Conservation (phyloP, 2,329 filamentous ascomycete genomes). For the Nannizzia gypsea region DNA sequence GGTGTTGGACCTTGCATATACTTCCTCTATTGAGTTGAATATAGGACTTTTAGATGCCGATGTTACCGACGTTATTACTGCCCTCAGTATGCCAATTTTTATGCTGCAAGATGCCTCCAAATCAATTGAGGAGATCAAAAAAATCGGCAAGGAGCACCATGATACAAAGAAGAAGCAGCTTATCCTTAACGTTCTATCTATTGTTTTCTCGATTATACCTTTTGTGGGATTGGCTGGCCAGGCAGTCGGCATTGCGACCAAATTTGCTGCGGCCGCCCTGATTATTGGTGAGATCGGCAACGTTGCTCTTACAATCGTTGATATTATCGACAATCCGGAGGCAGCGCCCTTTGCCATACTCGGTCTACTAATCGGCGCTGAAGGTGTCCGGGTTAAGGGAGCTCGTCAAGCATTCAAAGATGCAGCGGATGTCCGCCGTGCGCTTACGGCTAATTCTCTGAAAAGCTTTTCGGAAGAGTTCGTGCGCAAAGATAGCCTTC, state of each 20-base stretch:
- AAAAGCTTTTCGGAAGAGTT: conserved; percentile 3
- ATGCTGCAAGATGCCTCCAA: conserved; percentile 6
- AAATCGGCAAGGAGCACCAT: conserved; percentile 8
- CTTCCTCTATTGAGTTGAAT: neutral
- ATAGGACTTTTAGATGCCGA: neutral
- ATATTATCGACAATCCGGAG: conserved; percentile 1
- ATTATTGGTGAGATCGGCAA: conserved; percentile 6
- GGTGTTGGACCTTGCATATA: neutral
- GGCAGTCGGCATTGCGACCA: neutral
- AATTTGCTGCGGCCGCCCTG: neutral
- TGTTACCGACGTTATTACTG: neutral
- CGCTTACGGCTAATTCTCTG: neutral
- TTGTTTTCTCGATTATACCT: conserved; percentile 2
- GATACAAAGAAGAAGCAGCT: neutral
- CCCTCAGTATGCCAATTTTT: conserved; percentile 4
- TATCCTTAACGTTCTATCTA: neutral
- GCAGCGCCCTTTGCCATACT: conserved; percentile 2
- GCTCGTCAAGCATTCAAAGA: neutral
- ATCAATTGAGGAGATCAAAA: conserved; percentile 5
- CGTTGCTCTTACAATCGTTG: neutral
- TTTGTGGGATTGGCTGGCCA: neutral
- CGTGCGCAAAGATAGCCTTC: conserved; percentile 1
- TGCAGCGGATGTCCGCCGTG: conserved; percentile 1
- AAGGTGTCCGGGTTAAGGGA: neutral
- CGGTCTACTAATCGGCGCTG: conserved; percentile 4